phyloP scores from a whole-genome alignment of 2,329 filamentous ascomycete species.

The Aspergillus pseudonomiae region DNA sequence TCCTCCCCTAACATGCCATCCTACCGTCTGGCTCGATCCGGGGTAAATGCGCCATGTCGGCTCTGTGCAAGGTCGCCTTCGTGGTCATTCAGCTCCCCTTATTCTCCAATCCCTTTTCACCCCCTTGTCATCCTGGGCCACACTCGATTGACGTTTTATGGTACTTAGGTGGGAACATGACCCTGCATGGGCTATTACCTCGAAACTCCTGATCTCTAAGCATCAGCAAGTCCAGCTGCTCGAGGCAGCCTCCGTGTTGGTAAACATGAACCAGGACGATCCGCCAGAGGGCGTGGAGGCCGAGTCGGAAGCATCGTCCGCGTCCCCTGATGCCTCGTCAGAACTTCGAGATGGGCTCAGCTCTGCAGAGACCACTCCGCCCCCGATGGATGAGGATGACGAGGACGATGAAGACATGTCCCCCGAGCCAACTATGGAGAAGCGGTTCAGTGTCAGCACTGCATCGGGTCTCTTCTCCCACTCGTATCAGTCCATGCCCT shows the following conservation, averaged over 20 bases:
- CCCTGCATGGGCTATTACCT: conserved; percentile 95
- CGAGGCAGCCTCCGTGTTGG: conserved; percentile 93
- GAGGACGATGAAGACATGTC: conserved; percentile 42
- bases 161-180: conserved; percentile 93
- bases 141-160: conserved; percentile 47
- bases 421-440: conserved; percentile 55
- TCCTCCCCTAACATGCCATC: conserved; percentile 57
- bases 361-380: conserved; percentile 90
- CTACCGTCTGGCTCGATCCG: conserved; percentile 46
- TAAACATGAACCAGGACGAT: conserved; percentile 78
- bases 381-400: conserved; percentile 68
- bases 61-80: conserved; percentile 43
- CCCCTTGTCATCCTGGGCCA: conserved; percentile 26
- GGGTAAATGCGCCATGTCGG: conserved; percentile 42
- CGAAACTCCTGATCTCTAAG: conserved; percentile 97
- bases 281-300: conserved; percentile 68
- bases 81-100: conserved; percentile 36
- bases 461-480: conserved; percentile 62
- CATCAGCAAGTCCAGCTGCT: conserved; percentile 98
- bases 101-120: conserved; percentile 35
- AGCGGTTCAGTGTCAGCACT: conserved; percentile 58
- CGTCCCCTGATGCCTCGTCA: conserved; percentile 80
- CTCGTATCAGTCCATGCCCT: conserved; percentile 76
- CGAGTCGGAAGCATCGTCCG: conserved; percentile 79
- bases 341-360: conserved; percentile 73